These are phyloP conservation scores for Trichosporon coremiiforme DNA, from an alignment of 1,284 basidiomycete species.

Conservation along the genomic window DNA sequence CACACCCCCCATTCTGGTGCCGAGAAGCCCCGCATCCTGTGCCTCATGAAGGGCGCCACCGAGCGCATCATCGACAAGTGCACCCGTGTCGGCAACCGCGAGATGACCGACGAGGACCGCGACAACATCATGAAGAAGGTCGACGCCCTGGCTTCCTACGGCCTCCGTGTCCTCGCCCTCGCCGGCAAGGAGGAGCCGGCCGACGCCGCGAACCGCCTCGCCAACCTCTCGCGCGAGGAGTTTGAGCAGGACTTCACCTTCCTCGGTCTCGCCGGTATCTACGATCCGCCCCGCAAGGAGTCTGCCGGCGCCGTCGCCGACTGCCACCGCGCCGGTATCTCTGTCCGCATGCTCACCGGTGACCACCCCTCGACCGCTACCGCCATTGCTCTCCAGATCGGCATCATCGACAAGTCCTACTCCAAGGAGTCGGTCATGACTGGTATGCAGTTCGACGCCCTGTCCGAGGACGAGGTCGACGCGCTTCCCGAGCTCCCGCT, in stretches of 20 bases:
- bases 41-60: slow-evolving; percentile 65
- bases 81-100: slow-evolving; percentile 49
- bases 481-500: slow-evolving; percentile 61
- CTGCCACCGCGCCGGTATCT: slow-evolving; percentile 67
- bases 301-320: slow-evolving; percentile 64
- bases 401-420: slow-evolving; percentile 61
- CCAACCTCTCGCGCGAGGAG: slow-evolving; percentile 58
- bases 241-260: slow-evolving; percentile 66
- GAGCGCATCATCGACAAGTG: slow-evolving; percentile 65
- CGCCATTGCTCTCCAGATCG: slow-evolving; percentile 60
- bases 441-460: slow-evolving; percentile 65
- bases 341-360: slow-evolving; percentile 66
- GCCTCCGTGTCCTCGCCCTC: slow-evolving; percentile 60
- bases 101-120: slow-evolving; percentile 43
- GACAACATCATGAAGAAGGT: slow-evolving; percentile 60
- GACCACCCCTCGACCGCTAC: slow-evolving; percentile 60
- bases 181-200: slow-evolving; percentile 57
- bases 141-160: slow-evolving; percentile 62
- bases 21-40: slow-evolving; percentile 35
- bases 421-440: slow-evolving; percentile 58
- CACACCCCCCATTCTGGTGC: slow-evolving; percentile 34
- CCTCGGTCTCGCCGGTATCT: slow-evolving; percentile 67
- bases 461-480: slow-evolving; percentile 66
- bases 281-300: slow-evolving; percentile 69
- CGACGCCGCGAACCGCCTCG: slow-evolving; percentile 50